phyloP scores from a whole-genome alignment of 2,329 filamentous ascomycete species.

The Pyrenochaeta sp. region DNA sequence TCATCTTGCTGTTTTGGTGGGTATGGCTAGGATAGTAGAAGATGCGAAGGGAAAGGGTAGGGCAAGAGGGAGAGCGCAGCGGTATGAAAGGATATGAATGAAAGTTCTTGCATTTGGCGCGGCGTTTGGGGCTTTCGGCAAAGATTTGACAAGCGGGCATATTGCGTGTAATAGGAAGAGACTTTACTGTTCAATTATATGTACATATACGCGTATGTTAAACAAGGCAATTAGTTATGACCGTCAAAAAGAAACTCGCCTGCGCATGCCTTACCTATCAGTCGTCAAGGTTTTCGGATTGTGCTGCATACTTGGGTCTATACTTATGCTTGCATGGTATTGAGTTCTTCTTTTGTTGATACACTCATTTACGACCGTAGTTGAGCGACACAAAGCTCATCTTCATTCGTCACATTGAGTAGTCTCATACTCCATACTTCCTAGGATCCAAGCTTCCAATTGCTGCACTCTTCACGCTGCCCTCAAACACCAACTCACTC shows the following conservation, averaged over 20 bases:
- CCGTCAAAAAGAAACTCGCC: too few relatives aligned
- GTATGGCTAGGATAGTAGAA: conserved; percentile 72
- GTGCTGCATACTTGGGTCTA: too few relatives aligned
- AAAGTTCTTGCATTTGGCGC: conserved; percentile 10
- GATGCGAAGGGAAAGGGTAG: not conserved
- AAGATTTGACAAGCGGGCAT: not conserved
- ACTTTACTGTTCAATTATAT: not conserved
- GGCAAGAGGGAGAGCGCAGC: not conserved
- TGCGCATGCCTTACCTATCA: too few relatives aligned
- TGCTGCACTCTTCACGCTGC: conserved; percentile 53
- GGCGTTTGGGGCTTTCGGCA: conserved; percentile 10
- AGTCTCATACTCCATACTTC: conserved; percentile 29
- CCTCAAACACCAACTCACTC: conserved; percentile 58
- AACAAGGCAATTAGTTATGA: not conserved
- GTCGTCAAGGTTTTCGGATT: too few relatives aligned
- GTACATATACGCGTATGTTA: not conserved
- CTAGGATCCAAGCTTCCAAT: conserved; percentile 54
- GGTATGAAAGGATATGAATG: not conserved
- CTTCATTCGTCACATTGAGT: not conserved
- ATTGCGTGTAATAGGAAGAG: not conserved
- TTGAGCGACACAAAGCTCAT: too few relatives aligned
- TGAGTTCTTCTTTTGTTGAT: too few relatives aligned
- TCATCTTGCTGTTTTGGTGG: conserved; percentile 85
- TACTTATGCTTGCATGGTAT: too few relatives aligned
- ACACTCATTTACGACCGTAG: too few relatives aligned